Conservation (phyloP, 805 yeast genomes). For the Candida rishiriensis region DNA sequence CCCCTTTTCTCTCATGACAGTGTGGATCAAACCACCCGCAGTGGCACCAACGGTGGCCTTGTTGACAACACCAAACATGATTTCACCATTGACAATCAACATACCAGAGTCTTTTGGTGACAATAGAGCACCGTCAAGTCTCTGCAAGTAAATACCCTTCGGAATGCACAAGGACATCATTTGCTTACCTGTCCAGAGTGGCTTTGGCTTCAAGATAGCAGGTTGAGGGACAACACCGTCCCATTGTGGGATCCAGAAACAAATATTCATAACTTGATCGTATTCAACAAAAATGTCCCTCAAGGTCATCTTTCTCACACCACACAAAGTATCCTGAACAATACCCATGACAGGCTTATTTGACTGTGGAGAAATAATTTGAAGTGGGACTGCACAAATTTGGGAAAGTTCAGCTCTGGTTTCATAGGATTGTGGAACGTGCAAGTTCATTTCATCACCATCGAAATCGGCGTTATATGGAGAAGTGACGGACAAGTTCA, state of each 20-base stretch:
- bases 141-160: constrained; percentile 88
- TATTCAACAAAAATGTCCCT: constrained; percentile 86
- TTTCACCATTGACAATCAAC: constrained; percentile 92
- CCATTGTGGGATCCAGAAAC: constrained; percentile 98
- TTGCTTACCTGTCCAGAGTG: constrained; percentile 98
- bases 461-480: constrained; percentile 99
- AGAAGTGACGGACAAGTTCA: constrained; percentile 94
- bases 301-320: constrained; percentile 90
- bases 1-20: constrained; percentile 97
- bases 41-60: constrained; percentile 98
- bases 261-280: constrained; percentile 93
- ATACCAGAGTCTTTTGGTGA: constrained; percentile 94
- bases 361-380: constrained; percentile 97
- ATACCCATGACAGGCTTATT: constrained; percentile 99
- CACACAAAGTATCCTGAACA: constrained; percentile 98
- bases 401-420: constrained; percentile 95
- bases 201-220: constrained; percentile 89
- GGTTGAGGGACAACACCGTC: constrained; percentile 97
- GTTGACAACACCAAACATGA: constrained; percentile 96
- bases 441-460: constrained; percentile 99
- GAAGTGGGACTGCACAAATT: constrained; percentile 94
- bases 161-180: constrained; percentile 90
- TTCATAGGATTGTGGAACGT: constrained; percentile 97
- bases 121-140: constrained; percentile 83
- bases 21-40: constrained; percentile 96